These are phyloP conservation scores for Zychaea mexicana DNA, from an alignment of 371 early-diverging fungal species.

Conservation along the genomic window DNA sequence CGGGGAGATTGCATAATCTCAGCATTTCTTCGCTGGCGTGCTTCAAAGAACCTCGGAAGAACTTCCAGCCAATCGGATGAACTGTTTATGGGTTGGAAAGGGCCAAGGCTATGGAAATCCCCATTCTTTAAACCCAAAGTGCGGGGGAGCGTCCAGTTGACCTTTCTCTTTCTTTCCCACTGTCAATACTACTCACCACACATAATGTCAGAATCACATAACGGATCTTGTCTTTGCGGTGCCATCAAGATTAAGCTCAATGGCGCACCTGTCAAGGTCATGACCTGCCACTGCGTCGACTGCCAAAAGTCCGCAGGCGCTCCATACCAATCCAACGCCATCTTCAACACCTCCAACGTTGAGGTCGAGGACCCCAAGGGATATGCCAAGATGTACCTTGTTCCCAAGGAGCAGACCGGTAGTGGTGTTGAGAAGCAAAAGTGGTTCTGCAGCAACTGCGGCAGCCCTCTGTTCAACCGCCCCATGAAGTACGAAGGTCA, in stretches of 20 bases:
- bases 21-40: no score
- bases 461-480: slow-evolving; percentile 24
- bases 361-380: slow-evolving; percentile 18
- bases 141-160: not conserved
- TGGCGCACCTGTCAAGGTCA: slow-evolving; percentile 20
- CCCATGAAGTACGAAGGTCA: slow-evolving; percentile 29
- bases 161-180: slow-evolving; percentile 2
- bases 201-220: not conserved
- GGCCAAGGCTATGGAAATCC: not conserved
- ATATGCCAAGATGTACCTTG: slow-evolving; percentile 19
- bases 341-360: slow-evolving; percentile 16
- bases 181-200: not conserved
- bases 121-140: not conserved
- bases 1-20: no score
- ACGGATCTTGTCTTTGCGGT: slow-evolving; percentile 25
- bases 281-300: slow-evolving; percentile 26
- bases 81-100: no score
- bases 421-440: slow-evolving; percentile 33
- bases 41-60: not conserved
- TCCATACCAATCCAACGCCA: slow-evolving; percentile 24
- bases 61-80: not conserved
- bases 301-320: slow-evolving; percentile 31
- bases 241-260: slow-evolving; percentile 14
- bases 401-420: slow-evolving; percentile 13
- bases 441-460: slow-evolving; percentile 29